Evolutionary conservation across 768 basidiomycete genomes (phyloP).

Genomic region (Polyporus arcularius): DNA sequence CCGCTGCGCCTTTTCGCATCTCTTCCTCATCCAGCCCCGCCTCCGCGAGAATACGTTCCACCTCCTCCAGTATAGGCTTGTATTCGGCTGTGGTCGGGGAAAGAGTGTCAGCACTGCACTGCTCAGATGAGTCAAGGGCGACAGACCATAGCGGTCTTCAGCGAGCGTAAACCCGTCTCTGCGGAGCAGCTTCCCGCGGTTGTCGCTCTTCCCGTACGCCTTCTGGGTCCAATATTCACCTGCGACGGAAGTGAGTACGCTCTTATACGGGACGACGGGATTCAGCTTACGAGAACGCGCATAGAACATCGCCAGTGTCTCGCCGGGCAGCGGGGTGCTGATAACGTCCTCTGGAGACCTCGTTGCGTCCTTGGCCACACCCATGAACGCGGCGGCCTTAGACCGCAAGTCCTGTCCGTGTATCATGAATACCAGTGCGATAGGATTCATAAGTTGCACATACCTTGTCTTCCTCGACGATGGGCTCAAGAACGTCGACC

Average conservation of each 20-base stretch:
- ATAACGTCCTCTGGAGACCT: conserved; percentile 70
- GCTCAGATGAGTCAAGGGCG: background rate
- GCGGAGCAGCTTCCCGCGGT: conserved; percentile 76
- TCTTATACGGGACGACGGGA: background rate
- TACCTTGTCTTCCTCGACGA: conserved; percentile 27
- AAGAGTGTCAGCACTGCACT: background rate
- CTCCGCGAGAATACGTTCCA: conserved; percentile 79
- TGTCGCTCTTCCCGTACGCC: conserved; percentile 59
- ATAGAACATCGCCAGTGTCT: conserved; percentile 83
- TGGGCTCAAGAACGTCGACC: conserved; percentile 26
- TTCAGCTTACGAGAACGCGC: conserved; percentile 66
- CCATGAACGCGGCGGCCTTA: conserved; percentile 58
- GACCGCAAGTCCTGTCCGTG: conserved; percentile 41
- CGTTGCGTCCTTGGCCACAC: conserved; percentile 57
- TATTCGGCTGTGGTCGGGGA: conserved; percentile 54
- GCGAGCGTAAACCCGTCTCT: conserved; percentile 79
- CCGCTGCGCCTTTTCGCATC: conserved; percentile 60
- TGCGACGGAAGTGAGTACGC: conserved; percentile 26
- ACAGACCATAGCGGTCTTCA: conserved; percentile 68
- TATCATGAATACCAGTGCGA: conserved; percentile 1
- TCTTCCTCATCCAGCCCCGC: conserved; percentile 87
- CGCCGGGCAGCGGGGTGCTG: conserved; percentile 82
- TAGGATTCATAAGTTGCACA: background rate
- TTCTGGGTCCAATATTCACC: conserved; percentile 82
- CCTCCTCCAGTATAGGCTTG: conserved; percentile 79